Evolutionary conservation across 2,329 filamentous ascomycete genomes (phyloP).

Genomic region (Penicillium digitatum): DNA sequence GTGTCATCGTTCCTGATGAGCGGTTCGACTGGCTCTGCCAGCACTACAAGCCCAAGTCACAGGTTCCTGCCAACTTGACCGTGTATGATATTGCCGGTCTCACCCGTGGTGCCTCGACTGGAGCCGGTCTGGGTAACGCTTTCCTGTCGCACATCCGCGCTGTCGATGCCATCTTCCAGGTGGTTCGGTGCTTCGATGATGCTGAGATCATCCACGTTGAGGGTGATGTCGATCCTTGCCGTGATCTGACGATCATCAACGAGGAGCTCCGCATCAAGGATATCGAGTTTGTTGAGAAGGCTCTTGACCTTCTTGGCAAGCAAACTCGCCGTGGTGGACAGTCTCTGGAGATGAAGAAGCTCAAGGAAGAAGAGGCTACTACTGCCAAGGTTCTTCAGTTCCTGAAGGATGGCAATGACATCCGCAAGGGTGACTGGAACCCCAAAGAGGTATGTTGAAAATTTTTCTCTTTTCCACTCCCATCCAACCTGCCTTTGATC

Average conservation of each 20-base stretch:
- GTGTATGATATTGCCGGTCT: constrained; percentile 98
- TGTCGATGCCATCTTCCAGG: constrained; percentile 96
- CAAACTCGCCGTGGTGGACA: constrained; percentile 92
- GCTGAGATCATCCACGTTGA: constrained; percentile 99
- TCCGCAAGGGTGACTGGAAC: constrained; percentile 82
- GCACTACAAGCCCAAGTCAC: constrained; percentile 96
- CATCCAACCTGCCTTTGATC: background rate
- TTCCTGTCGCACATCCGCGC: constrained; percentile 99
- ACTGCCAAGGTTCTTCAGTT: constrained; percentile 84
- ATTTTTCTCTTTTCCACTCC: constrained; percentile 15
- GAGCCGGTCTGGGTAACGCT: constrained; percentile 93
- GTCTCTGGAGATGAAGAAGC: constrained; percentile 95
- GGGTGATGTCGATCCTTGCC: constrained; percentile 91
- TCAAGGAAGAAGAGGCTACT: constrained; percentile 87
- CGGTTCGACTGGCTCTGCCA: constrained; percentile 93
- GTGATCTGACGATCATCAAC: constrained; percentile 93
- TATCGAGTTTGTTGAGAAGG: constrained; percentile 97
- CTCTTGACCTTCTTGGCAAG: constrained; percentile 85
- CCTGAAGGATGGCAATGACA: constrained; percentile 85
- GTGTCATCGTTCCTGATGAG: constrained; percentile 93
- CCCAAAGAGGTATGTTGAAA: constrained; percentile 78
- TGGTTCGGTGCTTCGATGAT: constrained; percentile 96
- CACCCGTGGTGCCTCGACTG: constrained; percentile 91
- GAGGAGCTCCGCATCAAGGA: constrained; percentile 97
- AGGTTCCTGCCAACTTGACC: constrained; percentile 94